Evolutionary conservation across 768 basidiomycete species (phyloP), one percentile per base, ranked within the genome.

Genomic region (Auriscalpium microsporum): DNA sequence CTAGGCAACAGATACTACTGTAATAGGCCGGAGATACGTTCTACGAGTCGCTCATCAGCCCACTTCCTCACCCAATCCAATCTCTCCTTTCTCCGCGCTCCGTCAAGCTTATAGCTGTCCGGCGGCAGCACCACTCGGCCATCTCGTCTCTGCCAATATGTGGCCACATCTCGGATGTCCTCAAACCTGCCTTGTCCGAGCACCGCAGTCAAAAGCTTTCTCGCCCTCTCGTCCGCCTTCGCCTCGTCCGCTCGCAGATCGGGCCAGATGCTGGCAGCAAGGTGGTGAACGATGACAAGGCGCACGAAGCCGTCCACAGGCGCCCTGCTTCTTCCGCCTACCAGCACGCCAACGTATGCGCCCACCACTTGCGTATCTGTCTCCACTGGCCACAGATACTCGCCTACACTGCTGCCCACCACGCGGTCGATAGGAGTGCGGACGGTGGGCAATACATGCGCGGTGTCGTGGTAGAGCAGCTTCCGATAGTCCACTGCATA

Each of bases 401-500:
- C 82, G 42, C 72, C 71, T 8, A 86, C 57, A 55, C 80, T 78
- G 13, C 69, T 71, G 28, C 75, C 73, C 28, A 87, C 60, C n/a
- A 86, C 76, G 3, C 78, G 72, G 11, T 75, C 77, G 14, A 78
- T 64, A 8, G 75, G 68, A 6, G 75, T 73, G 17, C 77, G 77
- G 33, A 92, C 73, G 21, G 77, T 85, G 62, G 77, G 78, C 52
- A 91, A 65, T 42, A 83, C 66, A 62, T 88, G 85, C 2, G 75
- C 75, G 60, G 82, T 87, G 62, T 95, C 94, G 54, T 75, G 82
- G 87, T 90, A 96, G 4, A 97, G 66, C 54, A 84, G 80, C 58
- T 82, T 84, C 50, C 94, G 83, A 65, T 91, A 96, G 72, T 98
- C 94, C 21, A 73, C 54, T 1, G 90, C 75, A 63, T 93, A 94